These are phyloP conservation scores for Cladophialophora psammophila DNA, from an alignment of 2,329 filamentous ascomycete species.

Conservation along the genomic window DNA sequence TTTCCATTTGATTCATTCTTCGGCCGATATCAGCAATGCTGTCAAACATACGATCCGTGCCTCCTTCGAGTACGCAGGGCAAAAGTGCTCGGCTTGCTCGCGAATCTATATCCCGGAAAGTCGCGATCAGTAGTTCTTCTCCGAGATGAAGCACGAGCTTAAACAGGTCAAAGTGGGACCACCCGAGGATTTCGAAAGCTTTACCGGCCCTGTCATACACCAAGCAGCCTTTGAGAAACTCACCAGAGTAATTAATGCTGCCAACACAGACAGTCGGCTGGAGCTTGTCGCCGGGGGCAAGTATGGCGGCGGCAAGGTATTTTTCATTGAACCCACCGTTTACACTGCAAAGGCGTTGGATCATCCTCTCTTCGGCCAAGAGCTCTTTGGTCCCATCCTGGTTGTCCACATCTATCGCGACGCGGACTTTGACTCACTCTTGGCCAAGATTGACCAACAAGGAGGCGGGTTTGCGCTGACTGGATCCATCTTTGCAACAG, in stretches of 20 bases:
- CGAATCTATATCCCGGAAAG: conserved; percentile 76
- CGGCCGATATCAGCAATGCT: conserved; percentile 75
- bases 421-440: conserved; percentile 55
- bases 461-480: conserved; percentile 78
- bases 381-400: conserved; percentile 79
- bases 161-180: conserved; percentile 70
- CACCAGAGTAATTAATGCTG: conserved; percentile 72
- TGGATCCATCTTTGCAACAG: conserved; percentile 75
- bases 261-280: conserved; percentile 73
- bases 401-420: conserved; percentile 77
- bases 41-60: conserved; percentile 78
- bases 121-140: conserved; percentile 72
- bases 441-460: conserved; percentile 61
- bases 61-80: conserved; percentile 82
- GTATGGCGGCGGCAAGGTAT: conserved; percentile 75
- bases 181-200: conserved; percentile 71
- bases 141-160: conserved; percentile 68
- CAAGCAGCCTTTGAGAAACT: conserved; percentile 77
- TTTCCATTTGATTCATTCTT: conserved; percentile 77
- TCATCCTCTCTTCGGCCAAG: conserved; percentile 73
- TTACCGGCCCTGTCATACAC: conserved; percentile 85
- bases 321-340: conserved; percentile 78
- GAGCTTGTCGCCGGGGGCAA: conserved; percentile 73
- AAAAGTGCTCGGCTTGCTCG: conserved; percentile 84
- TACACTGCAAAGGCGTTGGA: conserved; percentile 72